phyloP scores from a whole-genome alignment of 495 filamentous ascomycete genomes.

The Astrothelium macrocarpum region DNA sequence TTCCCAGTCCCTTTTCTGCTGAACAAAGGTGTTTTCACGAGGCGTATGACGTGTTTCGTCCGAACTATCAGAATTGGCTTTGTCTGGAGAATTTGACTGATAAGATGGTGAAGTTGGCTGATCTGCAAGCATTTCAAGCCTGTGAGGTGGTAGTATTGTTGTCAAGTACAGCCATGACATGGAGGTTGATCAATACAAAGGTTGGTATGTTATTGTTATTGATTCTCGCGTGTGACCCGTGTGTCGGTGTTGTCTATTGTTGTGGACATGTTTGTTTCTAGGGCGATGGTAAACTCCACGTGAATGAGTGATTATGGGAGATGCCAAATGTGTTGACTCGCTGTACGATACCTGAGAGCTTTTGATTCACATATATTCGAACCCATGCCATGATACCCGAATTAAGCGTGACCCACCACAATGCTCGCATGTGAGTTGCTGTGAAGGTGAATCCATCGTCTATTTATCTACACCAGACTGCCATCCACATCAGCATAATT shows the following conservation, averaged over 20 bases:
- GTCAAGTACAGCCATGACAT: conserved; percentile 12
- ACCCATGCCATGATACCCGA: too few relatives aligned
- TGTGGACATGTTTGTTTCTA: not conserved
- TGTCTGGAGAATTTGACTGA: not conserved
- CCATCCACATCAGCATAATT: too few relatives aligned
- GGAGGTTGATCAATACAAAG: not conserved
- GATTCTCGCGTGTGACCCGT: not conserved
- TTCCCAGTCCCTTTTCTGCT: conserved; percentile 6
- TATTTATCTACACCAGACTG: too few relatives aligned
- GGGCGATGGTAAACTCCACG: not conserved
- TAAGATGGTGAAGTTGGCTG: conserved; percentile 3
- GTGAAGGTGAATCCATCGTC: too few relatives aligned
- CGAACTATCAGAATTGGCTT: conserved; percentile 4
- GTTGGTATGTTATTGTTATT: not conserved
- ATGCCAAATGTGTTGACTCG: not conserved
- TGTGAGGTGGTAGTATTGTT: conserved; percentile 7
- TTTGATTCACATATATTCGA: not conserved
- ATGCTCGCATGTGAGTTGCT: too few relatives aligned
- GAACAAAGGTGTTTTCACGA: conserved; percentile 21
- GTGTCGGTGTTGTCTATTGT: too few relatives aligned
- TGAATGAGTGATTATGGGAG: not conserved
- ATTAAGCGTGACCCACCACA: too few relatives aligned
- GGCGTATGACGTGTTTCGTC: conserved; percentile 9
- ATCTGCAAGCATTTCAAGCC: conserved; percentile 1
- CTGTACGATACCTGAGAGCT: not conserved